Evolutionary conservation across 202 grass and related monocot genomes (phyloP), one percentile per base, ranked within the genome.

Genomic region (Carex arenaria): DNA sequence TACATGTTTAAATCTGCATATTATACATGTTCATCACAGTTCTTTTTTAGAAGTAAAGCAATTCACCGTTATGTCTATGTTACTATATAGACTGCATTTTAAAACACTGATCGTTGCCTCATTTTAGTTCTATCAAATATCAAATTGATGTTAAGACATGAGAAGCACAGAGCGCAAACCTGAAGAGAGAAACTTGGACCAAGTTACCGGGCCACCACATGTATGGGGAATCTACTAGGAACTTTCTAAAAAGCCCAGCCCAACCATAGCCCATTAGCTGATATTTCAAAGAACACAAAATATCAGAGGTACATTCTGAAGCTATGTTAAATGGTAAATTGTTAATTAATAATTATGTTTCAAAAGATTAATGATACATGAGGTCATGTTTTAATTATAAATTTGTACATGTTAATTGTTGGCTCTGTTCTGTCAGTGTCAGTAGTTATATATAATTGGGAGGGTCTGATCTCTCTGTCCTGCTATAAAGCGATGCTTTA

Each of bases 181-280:
- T 89, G 85, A 97, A 97, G 68, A 97, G 92, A 23, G 94, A 97
- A 36, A 93, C 90, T 34, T 92, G 90, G 8, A 97, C 92, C 11
- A 97, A 60, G 52, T 91, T 97, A 54, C 83, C 6, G 26, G 94
- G 94, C 92, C 94, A 97, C 94, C 94, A 94, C 90, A 97, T 92
- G 71, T 88, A 90, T 47, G 91, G 91, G 13, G 94, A 94, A 56
- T 97, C 94, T 67, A 97, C 94, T 32, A 94, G 87, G 51, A 89
- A 91, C 32, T 82, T 89, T 45, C 92, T 85, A 85, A 93, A 97
- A 38, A 97, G 60, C 6, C 92, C 92, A 54, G 92, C 92, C 94
- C 94, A 97, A 3, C 94, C 94, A 64, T 90, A 97, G 4, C 92
- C 94, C 84, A 94, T 85, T 45, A 97, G 42, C 94, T 97, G 79